These are phyloP conservation scores for Sphaerobolus stellatus DNA, from an alignment of 1,284 basidiomycete genomes.

Conservation along the genomic window DNA sequence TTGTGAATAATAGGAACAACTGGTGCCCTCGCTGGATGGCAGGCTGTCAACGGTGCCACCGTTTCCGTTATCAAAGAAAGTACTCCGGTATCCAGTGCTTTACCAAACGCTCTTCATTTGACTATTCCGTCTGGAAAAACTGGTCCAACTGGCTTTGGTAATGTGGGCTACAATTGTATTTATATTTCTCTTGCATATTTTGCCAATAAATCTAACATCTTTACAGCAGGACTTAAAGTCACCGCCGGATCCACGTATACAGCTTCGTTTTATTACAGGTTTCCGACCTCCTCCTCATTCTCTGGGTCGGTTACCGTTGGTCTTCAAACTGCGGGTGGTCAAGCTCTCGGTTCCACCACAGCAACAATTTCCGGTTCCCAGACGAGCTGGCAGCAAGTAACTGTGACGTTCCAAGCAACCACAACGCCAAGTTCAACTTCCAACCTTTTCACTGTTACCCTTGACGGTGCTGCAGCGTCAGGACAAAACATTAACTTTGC, in stretches of 20 bases:
- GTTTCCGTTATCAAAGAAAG: constrained; percentile 55
- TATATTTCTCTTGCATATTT: constrained; percentile 1
- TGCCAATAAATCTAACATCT: not conserved
- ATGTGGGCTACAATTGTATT: constrained; percentile 59
- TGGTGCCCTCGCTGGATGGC: constrained; percentile 39
- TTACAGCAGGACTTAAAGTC: constrained; percentile 59
- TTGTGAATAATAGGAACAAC: constrained; percentile 26
- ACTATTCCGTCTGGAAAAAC: constrained; percentile 46
- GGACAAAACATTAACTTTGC: constrained; percentile 60
- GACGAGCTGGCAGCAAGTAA: constrained; percentile 53
- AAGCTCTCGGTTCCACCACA: constrained; percentile 34
- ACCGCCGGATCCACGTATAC: constrained; percentile 55
- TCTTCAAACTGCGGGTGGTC: constrained; percentile 49
- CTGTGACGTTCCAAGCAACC: constrained; percentile 44
- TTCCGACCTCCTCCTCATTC: constrained; percentile 37
- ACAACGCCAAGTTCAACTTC: constrained; percentile 39
- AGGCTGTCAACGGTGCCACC: constrained; percentile 45
- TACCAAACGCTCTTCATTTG: constrained; percentile 66
- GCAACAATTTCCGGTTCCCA: not conserved
- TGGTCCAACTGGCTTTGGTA: constrained; percentile 54
- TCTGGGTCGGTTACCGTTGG: constrained; percentile 44
- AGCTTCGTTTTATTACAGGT: constrained; percentile 62
- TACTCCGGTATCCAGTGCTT: constrained; percentile 52
- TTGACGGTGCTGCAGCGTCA: constrained; percentile 46
- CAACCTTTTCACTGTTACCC: constrained; percentile 53